Percentiles rank a stretch among this genome's conserved stretches.
Conservation (phyloP, 371 early-diverging fungal genomes). For the Zychaea mexicana region DNA sequence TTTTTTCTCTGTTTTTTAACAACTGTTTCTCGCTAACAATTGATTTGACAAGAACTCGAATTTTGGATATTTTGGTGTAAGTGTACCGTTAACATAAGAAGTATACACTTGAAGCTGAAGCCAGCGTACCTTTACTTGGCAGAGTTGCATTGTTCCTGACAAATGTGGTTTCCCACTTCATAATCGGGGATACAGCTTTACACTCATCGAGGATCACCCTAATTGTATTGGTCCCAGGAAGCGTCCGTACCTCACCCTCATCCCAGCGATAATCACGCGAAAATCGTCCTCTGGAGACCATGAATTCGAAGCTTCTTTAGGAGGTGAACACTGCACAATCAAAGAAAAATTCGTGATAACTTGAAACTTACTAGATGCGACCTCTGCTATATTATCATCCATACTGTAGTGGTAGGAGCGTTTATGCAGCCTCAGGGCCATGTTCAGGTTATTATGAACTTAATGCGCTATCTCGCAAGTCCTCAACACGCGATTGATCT, state of each 20-base stretch:
- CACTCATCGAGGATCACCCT: conserved; percentile 59
- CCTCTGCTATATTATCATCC: too few relatives aligned
- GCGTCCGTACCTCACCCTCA: conserved; percentile 85
- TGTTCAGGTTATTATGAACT: conserved; percentile 75
- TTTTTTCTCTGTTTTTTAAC: too few relatives aligned
- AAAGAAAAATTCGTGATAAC: too few relatives aligned
- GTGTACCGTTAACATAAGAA: too few relatives aligned
- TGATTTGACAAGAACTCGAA: too few relatives aligned
- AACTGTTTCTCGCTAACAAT: too few relatives aligned
- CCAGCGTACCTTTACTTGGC: too few relatives aligned
- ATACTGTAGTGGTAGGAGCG: conserved; percentile 54
- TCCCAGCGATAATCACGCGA: conserved; percentile 69
- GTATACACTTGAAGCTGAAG: neutral
- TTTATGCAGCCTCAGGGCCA: conserved; percentile 88
- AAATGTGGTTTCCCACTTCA: conserved; percentile 77
- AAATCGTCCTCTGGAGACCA: conserved; percentile 28
- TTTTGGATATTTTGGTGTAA: too few relatives aligned
- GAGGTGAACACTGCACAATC: too few relatives aligned
- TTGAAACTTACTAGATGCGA: too few relatives aligned
- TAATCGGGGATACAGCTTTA: conserved; percentile 74
- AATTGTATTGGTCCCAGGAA: conserved; percentile 74
- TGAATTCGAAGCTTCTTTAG: conserved; percentile 54
- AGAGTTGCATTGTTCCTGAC: conserved; percentile 53
- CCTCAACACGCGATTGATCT: conserved; percentile 76
- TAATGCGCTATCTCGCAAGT: conserved; percentile 54